Evolutionary conservation across 495 filamentous ascomycete genomes (phyloP).

Genomic region (Pseudomonodictys pantanalensis): DNA sequence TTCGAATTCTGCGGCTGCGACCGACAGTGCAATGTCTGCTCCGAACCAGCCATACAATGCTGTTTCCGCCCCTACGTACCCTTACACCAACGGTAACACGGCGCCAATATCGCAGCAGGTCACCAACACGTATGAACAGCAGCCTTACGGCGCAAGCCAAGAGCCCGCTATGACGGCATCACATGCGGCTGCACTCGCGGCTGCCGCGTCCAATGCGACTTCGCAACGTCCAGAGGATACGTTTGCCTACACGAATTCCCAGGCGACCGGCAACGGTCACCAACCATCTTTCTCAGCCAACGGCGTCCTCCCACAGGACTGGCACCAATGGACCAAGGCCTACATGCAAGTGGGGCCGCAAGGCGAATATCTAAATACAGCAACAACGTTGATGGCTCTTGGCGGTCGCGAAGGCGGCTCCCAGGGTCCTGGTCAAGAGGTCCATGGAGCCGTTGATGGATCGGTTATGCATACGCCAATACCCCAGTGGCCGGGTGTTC

Average conservation of each 20-base stretch:
- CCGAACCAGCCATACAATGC: slow-evolving; percentile 2
- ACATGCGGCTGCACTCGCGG: slow-evolving; percentile 27
- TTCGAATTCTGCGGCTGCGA: neutral
- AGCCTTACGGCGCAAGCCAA: slow-evolving; percentile 12
- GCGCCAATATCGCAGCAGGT: slow-evolving; percentile 8
- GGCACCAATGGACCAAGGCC: slow-evolving; percentile 24
- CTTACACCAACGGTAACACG: slow-evolving; percentile 13
- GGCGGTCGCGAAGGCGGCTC: slow-evolving; percentile 27
- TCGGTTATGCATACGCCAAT: slow-evolving; percentile 9
- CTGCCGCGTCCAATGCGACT: slow-evolving; percentile 16
- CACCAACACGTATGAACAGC: slow-evolving; percentile 8
- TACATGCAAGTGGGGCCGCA: slow-evolving; percentile 13
- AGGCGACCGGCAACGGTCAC: slow-evolving; percentile 6
- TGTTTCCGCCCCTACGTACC: neutral
- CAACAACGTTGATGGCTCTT: slow-evolving; percentile 31
- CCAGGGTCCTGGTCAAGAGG: slow-evolving; percentile 15
- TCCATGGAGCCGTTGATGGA: slow-evolving; percentile 3
- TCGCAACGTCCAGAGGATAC: slow-evolving; percentile 1
- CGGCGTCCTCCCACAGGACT: slow-evolving; percentile 16
- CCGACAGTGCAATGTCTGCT: slow-evolving; percentile 1
- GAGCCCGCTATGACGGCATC: slow-evolving; percentile 22
- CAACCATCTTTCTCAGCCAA: slow-evolving; percentile 14
- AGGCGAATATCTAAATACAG: slow-evolving; percentile 32
- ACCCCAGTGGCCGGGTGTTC: slow-evolving; percentile 22
- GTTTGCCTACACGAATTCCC: slow-evolving; percentile 12